A percentile compares a stretch with the other conserved stretches of the same genome.
These are phyloP conservation scores for Apiospora arundinis DNA, from an alignment of 2,329 filamentous ascomycete species.

Conservation along the genomic window DNA sequence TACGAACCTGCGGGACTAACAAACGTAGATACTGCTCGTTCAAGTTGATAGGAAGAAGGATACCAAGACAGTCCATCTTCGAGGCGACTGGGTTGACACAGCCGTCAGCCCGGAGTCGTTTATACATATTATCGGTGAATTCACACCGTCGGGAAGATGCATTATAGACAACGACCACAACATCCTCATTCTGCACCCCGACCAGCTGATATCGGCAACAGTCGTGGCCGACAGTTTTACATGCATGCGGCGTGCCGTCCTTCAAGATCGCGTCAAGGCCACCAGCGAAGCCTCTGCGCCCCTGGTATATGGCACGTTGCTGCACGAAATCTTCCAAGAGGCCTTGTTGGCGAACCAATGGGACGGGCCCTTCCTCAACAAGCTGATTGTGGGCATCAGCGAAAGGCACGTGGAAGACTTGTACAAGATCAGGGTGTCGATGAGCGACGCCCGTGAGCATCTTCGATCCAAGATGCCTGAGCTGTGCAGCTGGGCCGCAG, in stretches of 20 bases:
- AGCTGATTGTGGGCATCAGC: constrained; percentile 72
- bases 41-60: constrained; percentile 75
- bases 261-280: constrained; percentile 94
- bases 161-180: constrained; percentile 82
- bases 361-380: constrained; percentile 71
- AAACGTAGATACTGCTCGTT: constrained; percentile 75
- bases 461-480: constrained; percentile 83
- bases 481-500: constrained; percentile 80
- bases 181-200: constrained; percentile 90
- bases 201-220: constrained; percentile 93
- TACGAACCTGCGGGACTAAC: constrained; percentile 26
- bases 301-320: constrained; percentile 88
- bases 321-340: constrained; percentile 95
- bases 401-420: constrained; percentile 84
- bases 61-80: constrained; percentile 73
- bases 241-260: constrained; percentile 86
- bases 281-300: constrained; percentile 80
- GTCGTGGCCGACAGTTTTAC: constrained; percentile 96
- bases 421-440: constrained; percentile 82
- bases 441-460: constrained; percentile 77
- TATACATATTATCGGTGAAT: constrained; percentile 85
- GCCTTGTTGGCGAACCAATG: constrained; percentile 84
- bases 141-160: constrained; percentile 73
- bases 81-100: constrained; percentile 87
- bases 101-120: constrained; percentile 76